Evolutionary conservation across 176 grass and related monocot species (phyloP).

Genomic region (Rhynchospora pubera): DNA sequence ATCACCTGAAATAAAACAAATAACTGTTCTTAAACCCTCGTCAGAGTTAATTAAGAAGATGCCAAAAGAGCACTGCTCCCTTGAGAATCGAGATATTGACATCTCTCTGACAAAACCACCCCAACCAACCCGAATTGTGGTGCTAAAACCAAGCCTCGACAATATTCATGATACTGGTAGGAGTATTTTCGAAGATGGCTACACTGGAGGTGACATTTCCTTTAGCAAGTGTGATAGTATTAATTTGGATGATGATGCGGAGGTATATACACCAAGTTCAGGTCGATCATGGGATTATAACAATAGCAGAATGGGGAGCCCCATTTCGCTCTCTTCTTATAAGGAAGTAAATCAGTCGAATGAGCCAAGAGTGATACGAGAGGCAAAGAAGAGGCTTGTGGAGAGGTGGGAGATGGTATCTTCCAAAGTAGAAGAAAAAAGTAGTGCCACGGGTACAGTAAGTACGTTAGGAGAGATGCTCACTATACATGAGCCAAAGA

Average conservation of each 20-base stretch:
- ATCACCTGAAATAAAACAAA: conserved; percentile 57
- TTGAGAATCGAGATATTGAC: conserved; percentile 34
- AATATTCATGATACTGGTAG: conserved; percentile 33
- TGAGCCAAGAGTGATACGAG: conserved; percentile 60
- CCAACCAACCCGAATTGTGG: conserved; percentile 85
- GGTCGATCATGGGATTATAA: conserved; percentile 64
- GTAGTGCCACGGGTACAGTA: conserved; percentile 29
- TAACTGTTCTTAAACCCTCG: conserved; percentile 85
- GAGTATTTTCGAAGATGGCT: conserved; percentile 19
- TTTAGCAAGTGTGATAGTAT: conserved; percentile 57
- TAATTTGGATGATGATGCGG: conserved; percentile 54
- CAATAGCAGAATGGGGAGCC: conserved; percentile 53
- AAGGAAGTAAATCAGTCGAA: conserved; percentile 38
- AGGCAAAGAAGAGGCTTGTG: conserved; percentile 77
- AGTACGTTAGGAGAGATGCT: conserved; percentile 92
- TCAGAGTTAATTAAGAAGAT: conserved; percentile 37
- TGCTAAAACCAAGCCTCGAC: conserved; percentile 59
- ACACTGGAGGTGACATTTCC: conserved; percentile 42
- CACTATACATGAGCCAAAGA: conserved; percentile 51
- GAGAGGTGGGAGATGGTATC: conserved; percentile 80
- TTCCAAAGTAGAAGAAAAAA: conserved; percentile 45
- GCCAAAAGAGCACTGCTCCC: conserved; percentile 40
- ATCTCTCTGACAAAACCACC: conserved; percentile 33
- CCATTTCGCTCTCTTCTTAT: conserved; percentile 57
- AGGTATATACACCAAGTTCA: conserved; percentile 65